Conservation (phyloP, 2,329 filamentous ascomycete species). For the Claviceps sorghi region DNA sequence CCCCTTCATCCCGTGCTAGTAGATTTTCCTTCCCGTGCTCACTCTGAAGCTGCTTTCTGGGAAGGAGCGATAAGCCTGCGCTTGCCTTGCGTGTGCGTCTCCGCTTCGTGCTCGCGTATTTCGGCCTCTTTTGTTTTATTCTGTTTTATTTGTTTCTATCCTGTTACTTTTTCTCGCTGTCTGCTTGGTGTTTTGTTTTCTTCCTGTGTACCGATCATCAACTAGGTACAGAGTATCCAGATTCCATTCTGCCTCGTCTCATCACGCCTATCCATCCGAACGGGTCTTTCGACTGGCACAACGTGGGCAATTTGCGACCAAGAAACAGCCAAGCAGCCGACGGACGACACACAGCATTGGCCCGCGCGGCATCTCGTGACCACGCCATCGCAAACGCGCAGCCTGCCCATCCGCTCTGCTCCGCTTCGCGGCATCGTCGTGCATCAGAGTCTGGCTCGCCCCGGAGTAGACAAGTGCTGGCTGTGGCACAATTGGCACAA, state of each 20-base stretch:
- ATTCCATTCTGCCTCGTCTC: background rate
- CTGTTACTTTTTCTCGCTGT: background rate
- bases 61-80: background rate
- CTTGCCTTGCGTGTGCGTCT: background rate
- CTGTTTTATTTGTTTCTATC: too few species aligned
- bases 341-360: background rate
- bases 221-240: background rate
- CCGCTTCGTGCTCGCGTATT: background rate
- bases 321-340: background rate
- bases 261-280: background rate
- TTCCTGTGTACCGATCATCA: background rate
- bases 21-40: background rate
- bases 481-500: too few species aligned
- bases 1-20: background rate
- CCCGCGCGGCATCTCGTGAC: slow-evolving; percentile 2
- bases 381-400: slow-evolving; percentile 1
- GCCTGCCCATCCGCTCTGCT: background rate
- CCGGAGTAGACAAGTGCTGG: background rate
- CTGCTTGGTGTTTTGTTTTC: background rate
- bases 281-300: background rate
- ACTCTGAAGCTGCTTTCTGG: background rate
- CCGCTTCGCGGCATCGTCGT: background rate
- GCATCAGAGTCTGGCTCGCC: slow-evolving; percentile 1
- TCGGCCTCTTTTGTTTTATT: background rate
- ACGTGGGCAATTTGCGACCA: background rate